These are phyloP conservation scores for Gossypium ekmanianum DNA, from an alignment of 345 rosid genomes.

Conservation along the genomic window DNA sequence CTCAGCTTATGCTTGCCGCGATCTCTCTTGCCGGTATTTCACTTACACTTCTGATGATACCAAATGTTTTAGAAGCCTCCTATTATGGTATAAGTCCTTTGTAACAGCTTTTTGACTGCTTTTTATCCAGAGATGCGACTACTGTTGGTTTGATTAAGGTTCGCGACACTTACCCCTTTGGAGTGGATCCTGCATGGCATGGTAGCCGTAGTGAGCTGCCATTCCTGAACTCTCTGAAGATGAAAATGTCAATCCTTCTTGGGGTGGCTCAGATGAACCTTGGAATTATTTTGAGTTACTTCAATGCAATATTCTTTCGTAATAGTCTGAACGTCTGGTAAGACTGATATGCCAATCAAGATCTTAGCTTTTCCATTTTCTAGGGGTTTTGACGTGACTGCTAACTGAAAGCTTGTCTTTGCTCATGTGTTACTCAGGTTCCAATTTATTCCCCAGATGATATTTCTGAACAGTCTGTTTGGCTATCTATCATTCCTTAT, in stretches of 20 bases:
- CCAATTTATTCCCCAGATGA: constrained; percentile 90
- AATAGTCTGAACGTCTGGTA: constrained; percentile 70
- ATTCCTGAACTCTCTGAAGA: constrained; percentile 89
- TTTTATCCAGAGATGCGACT: constrained; percentile 64
- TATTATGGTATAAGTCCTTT: not conserved
- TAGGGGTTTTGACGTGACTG: not conserved
- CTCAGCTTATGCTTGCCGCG: constrained; percentile 95
- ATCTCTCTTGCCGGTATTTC: constrained; percentile 77
- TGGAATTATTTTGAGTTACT: constrained; percentile 84
- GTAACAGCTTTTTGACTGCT: constrained; percentile 12
- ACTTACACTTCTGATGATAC: constrained; percentile 10
- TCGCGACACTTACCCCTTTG: constrained; percentile 81
- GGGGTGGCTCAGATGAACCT: constrained; percentile 99
- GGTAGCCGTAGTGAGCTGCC: constrained; percentile 90
- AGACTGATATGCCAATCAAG: constrained; percentile 19
- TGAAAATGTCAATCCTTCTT: constrained; percentile 97
- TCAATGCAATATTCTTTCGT: constrained; percentile 72
- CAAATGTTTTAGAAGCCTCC: not conserved
- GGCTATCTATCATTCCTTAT: constrained; percentile 85
- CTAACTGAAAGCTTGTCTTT: constrained; percentile 9
- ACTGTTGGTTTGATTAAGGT: constrained; percentile 78
- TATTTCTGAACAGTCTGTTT: constrained; percentile 84
- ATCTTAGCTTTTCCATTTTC: constrained; percentile 12
- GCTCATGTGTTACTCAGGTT: constrained; percentile 58
- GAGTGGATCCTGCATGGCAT: constrained; percentile 95